Percentiles rank a stretch among this genome's conserved stretches.
Evolutionary conservation across 2,329 filamentous ascomycete species (phyloP).

Genomic region (Diaporthe australafricana): DNA sequence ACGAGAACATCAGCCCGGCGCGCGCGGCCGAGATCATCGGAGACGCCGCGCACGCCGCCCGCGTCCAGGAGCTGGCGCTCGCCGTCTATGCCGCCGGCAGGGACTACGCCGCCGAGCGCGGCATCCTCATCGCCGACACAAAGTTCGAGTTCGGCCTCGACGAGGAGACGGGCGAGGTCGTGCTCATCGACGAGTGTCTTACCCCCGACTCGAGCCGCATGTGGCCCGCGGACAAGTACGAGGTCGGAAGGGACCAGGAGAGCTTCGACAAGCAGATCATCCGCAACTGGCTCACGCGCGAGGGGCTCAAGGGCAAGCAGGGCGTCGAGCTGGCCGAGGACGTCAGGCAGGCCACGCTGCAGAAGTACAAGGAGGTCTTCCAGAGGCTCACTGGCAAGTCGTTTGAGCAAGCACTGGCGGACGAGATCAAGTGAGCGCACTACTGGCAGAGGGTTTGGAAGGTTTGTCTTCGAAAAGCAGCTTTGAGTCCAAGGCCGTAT

Average conservation of each 20-base stretch:
- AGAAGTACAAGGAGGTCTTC: slow-evolving; percentile 82
- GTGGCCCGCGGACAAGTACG: slow-evolving; percentile 82
- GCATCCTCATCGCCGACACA: slow-evolving; percentile 78
- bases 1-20: slow-evolving; percentile 86
- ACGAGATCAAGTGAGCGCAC: slow-evolving; percentile 30
- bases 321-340: slow-evolving; percentile 80
- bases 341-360: slow-evolving; percentile 74
- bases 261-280: slow-evolving; percentile 92
- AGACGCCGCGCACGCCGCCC: slow-evolving; percentile 66
- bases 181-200: slow-evolving; percentile 86
- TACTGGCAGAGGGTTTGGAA: background rate
- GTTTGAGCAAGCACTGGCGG: slow-evolving; percentile 49
- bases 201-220: slow-evolving; percentile 88
- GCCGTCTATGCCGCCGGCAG: slow-evolving; percentile 72
- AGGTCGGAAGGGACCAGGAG: slow-evolving; percentile 78
- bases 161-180: slow-evolving; percentile 72
- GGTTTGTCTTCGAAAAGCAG: background rate
- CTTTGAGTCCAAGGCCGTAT: background rate
- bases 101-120: slow-evolving; percentile 72
- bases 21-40: slow-evolving; percentile 74
- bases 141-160: slow-evolving; percentile 76
- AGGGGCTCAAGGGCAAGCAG: slow-evolving; percentile 80
- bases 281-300: slow-evolving; percentile 81
- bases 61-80: slow-evolving; percentile 74
- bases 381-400: slow-evolving; percentile 72